Conservation (phyloP, 129 eudicot genomes). For the Cynara cardunculus region DNA sequence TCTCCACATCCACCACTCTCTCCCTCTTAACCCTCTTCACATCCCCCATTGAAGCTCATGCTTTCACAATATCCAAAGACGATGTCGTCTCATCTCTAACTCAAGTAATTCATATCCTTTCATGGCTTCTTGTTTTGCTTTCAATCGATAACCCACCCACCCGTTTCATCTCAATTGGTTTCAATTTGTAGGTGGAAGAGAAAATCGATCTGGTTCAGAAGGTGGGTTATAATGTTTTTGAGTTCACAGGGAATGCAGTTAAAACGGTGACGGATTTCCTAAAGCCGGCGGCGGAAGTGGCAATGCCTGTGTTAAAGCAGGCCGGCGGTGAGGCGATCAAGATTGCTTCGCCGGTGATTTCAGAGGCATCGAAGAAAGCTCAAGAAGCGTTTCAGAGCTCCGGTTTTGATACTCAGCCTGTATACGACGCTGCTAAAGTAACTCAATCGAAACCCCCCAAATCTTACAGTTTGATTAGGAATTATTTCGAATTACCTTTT, state of each 20-base stretch:
- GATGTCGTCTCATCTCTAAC: constrained; percentile 80
- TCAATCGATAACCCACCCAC: neutral
- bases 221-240: constrained; percentile 55
- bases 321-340: constrained; percentile 81
- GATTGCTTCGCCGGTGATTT: constrained; percentile 67
- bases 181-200: constrained; percentile 66
- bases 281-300: constrained; percentile 74
- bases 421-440: constrained; percentile 80
- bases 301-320: constrained; percentile 69
- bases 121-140: too few species aligned
- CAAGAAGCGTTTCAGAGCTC: constrained; percentile 83
- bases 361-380: constrained; percentile 82
- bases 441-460: neutral
- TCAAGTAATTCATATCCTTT: constrained; percentile 36
- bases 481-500: neutral
- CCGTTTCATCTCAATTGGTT: neutral
- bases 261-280: constrained; percentile 49
- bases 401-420: constrained; percentile 69
- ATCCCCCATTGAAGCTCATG: constrained; percentile 55
- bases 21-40: constrained; percentile 61
- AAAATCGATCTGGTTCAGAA: constrained; percentile 70
- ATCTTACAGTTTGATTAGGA: too few species aligned
- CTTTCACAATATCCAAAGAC: constrained; percentile 61
- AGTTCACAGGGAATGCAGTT: constrained; percentile 36
- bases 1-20: constrained; percentile 52